Evolutionary conservation across 2,329 filamentous ascomycete genomes (phyloP), one percentile per base, ranked within the genome.

Genomic region (Colletotrichum coccodes): DNA sequence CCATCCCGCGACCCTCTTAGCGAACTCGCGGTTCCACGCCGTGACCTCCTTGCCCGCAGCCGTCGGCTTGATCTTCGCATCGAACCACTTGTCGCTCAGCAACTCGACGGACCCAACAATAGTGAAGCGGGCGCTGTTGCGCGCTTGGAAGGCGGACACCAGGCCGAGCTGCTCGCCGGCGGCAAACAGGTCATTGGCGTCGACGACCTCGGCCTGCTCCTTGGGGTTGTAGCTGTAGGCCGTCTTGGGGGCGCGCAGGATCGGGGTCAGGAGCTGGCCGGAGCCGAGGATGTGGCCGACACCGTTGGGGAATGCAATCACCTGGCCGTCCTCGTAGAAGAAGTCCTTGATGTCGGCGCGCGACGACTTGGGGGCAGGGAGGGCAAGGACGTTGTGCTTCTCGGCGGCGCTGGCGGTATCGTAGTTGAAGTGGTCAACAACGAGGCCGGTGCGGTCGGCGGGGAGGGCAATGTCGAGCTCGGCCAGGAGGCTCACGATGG

Each of bases 381-480:
- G 83, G 34, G 98, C 86, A 50, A 99, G 85, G 34, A 97, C 93
- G 81, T 98, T 94, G 81, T 99, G 96, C 77, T 90, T 89, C 72
- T 98, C 94, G 57, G 90, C 77, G 5, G 95, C 92, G 46, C 92
- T 94, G 36, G 88, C 74, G 64, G 87, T 86, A 77, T 98, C 95
- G 82, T 96, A 96, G 84, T 94, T 92, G 89, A 98, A 98, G 85
- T 99, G 96, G 82, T 98, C 96, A 70, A 98, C 91, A 6, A 97
- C 92, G 66, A 95, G 85, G 65, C 93, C 91, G 64, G 92, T 94
- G 76, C 95, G 93, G 81, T 97, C 95, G 40, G 89, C 83, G 44
- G 96, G 94, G n/a, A 98, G 89, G 73, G 91, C 86, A 76, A 99
- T 92, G 78, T 98, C 95, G 79, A 98, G 87, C 82, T 98, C 94